phyloP scores from a whole-genome alignment of 768 basidiomycete genomes.

The Amanita inopinata region DNA sequence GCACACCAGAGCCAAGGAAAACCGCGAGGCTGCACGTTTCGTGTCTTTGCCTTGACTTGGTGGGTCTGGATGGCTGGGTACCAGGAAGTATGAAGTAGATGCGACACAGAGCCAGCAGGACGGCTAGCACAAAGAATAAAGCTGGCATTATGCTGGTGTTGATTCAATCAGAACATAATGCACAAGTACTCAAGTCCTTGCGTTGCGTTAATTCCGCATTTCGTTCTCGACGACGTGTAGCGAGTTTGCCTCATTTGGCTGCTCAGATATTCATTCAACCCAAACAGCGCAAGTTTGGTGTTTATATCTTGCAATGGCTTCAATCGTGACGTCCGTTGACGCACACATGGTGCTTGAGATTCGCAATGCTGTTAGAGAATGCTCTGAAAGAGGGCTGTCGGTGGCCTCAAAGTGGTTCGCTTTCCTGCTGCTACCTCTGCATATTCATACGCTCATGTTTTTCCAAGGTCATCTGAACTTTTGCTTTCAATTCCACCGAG shows the following conservation, averaged over 20 bases:
- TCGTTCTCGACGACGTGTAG: too few relatives aligned
- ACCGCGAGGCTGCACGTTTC: conserved; percentile 50
- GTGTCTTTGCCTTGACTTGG: conserved; percentile 6
- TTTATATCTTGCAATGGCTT: not conserved
- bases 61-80: conserved; percentile 1
- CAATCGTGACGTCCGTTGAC: conserved; percentile 4
- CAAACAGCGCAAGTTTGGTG: too few relatives aligned
- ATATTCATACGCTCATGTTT: conserved; percentile 10
- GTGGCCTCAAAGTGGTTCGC: conserved; percentile 72
- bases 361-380: conserved; percentile 57
- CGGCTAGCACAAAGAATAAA: not conserved
- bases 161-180: too few relatives aligned
- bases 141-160: conserved; percentile 2
- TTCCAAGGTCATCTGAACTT: conserved; percentile 65
- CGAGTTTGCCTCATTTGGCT: too few relatives aligned
- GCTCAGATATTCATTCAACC: too few relatives aligned
- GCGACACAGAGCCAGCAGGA: conserved; percentile 17
- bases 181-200: too few relatives aligned
- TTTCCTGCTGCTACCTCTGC: conserved; percentile 5
- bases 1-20: conserved; percentile 87
- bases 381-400: conserved; percentile 59
- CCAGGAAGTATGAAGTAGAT: conserved; percentile 22
- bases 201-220: too few relatives aligned
- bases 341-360: conserved; percentile 42
- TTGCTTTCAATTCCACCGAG: conserved; percentile 46